Evolutionary conservation across 441 rosid genomes (phyloP).

Genomic region (Populus trichocarpa): DNA sequence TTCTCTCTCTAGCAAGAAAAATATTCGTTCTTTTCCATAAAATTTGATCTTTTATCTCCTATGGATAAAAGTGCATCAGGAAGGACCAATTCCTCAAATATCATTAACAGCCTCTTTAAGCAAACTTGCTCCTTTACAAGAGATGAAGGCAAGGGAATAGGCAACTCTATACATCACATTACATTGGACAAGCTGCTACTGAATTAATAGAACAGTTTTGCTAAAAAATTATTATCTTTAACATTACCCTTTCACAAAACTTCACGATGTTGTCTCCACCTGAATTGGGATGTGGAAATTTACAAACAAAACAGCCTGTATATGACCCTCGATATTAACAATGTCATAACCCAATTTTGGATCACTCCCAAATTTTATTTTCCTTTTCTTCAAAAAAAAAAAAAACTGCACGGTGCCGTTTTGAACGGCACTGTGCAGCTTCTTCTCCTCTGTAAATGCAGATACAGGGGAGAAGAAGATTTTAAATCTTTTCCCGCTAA

Average conservation of each 20-base stretch:
- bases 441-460: too few species aligned
- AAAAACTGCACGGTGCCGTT: too few species aligned
- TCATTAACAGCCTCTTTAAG: too few species aligned
- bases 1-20: neutral
- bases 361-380: too few species aligned
- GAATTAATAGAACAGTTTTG: neutral
- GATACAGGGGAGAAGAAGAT: too few species aligned
- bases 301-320: constrained; percentile 11
- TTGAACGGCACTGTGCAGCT: too few species aligned
- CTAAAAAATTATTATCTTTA: neutral
- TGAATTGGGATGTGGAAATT: neutral
- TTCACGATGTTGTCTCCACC: neutral
- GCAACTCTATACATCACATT: neutral
- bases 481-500: too few species aligned
- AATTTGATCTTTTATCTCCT: neutral
- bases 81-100: too few species aligned
- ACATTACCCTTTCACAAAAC: neutral
- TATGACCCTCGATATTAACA: constrained; percentile 1
- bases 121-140: too few species aligned
- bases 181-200: neutral
- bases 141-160: neutral
- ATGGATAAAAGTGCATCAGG: too few species aligned
- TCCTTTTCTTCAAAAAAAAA: too few species aligned
- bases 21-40: neutral
- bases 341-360: too few species aligned